Conservation (phyloP, 179 eudicot species). For the Beta corolliflora region DNA sequence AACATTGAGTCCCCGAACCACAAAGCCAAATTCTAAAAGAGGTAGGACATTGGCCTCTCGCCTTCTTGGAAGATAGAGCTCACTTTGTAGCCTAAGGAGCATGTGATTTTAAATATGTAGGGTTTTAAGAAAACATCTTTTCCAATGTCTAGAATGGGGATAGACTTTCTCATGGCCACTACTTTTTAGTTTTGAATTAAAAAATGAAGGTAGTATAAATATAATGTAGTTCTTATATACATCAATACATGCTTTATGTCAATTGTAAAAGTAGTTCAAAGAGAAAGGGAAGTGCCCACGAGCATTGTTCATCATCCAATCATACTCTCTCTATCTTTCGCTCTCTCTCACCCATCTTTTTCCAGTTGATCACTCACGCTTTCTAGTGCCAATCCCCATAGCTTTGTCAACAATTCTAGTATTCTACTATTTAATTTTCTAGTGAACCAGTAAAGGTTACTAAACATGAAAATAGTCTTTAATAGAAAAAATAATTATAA, state of each 20-base stretch:
- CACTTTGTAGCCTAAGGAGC: neutral
- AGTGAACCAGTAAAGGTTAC: no score
- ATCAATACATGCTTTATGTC: neutral
- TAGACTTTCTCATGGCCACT: neutral
- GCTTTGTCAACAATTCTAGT: conserved; percentile 18
- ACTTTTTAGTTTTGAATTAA: neutral
- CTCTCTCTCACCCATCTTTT: neutral
- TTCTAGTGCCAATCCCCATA: conserved; percentile 24
- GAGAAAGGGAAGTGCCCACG: conserved; percentile 8
- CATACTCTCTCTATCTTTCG: neutral
- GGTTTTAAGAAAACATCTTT: conserved; percentile 8
- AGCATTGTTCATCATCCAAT: conserved; percentile 23
- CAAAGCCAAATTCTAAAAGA: no score
- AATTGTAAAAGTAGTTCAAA: neutral
- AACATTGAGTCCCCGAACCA: no score
- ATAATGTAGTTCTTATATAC: neutral
- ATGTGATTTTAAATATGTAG: conserved; percentile 9
- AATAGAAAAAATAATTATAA: no score
- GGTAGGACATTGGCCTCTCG: no score
- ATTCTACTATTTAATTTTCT: neutral
- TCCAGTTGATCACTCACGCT: conserved; percentile 21
- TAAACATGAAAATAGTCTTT: no score
- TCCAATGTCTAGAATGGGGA: conserved; percentile 3
- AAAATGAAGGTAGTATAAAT: neutral
- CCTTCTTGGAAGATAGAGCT: no score